Percentiles rank a stretch among this genome's conserved stretches.
Conservation (phyloP, 495 filamentous ascomycete genomes). For the Trichoderma asperelloides region DNA sequence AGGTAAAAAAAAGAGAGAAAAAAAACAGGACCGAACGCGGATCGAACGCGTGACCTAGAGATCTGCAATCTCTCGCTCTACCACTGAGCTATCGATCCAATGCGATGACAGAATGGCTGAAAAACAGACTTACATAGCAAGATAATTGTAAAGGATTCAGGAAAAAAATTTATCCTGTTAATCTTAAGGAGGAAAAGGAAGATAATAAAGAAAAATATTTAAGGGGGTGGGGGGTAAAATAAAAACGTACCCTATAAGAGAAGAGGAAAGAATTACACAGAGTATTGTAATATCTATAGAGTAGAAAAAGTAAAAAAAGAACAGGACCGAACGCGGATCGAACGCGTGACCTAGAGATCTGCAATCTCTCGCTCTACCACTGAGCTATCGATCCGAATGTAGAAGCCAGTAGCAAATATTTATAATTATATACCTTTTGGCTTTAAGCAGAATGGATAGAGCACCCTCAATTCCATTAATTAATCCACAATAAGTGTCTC, state of each 20-base stretch:
- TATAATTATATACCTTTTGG: no score
- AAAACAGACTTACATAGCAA: no score
- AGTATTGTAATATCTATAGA: not conserved
- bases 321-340: constrained; percentile 9
- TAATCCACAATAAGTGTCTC: no score
- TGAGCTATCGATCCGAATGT: constrained; percentile 8
- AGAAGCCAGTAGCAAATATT: no score
- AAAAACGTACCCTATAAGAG: no score
- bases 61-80: constrained; percentile 11
- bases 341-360: constrained; percentile 11
- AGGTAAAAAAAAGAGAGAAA: not conserved
- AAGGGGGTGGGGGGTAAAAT: no score
- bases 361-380: constrained; percentile 11
- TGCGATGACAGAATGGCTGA: not conserved
- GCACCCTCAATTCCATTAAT: no score
- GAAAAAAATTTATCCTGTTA: no score
- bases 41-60: constrained; percentile 11
- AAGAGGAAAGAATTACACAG: no score
- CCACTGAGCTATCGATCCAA: constrained; percentile 9
- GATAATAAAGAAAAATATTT: no score
- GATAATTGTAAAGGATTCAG: not conserved
- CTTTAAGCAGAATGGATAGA: no score
- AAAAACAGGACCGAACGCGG: constrained; percentile 5
- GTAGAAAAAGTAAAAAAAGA: not conserved
- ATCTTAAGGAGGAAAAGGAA: no score